Percentiles rank a stretch among this genome's conserved stretches.
phyloP scores from a whole-genome alignment of 495 filamentous ascomycete genomes.

The Daldinia vernicosa region DNA sequence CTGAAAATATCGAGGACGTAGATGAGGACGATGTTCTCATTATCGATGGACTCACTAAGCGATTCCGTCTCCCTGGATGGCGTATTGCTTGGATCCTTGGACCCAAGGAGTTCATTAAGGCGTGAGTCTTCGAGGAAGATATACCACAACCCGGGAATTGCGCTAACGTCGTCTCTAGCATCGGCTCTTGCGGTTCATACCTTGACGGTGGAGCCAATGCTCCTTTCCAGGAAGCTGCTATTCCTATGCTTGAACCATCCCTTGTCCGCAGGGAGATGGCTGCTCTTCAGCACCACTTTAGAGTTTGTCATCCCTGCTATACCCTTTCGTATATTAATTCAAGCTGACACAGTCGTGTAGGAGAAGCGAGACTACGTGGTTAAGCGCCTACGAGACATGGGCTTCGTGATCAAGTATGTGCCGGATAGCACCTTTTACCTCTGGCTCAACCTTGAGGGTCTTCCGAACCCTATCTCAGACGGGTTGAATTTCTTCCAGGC shows the following conservation, averaged over 20 bases:
- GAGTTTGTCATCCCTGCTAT: conserved; percentile 38
- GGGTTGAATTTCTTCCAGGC: conserved; percentile 97
- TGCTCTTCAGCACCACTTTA: conserved; percentile 87
- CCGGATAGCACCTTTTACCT: conserved; percentile 96
- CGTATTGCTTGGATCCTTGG: conserved; percentile 96
- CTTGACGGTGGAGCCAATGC: conserved; percentile 96
- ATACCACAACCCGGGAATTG: not conserved
- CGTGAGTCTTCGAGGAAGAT: conserved; percentile 50
- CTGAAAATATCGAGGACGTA: conserved; percentile 81
- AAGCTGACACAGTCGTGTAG: conserved; percentile 26
- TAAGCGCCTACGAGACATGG: conserved; percentile 77
- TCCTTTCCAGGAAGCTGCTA: conserved; percentile 93
- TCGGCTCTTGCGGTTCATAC: conserved; percentile 91
- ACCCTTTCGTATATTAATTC: not conserved
- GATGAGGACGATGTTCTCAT: conserved; percentile 80
- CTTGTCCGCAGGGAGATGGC: conserved; percentile 88
- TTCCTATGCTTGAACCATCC: conserved; percentile 87
- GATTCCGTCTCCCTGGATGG: conserved; percentile 96
- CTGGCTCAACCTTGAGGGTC: conserved; percentile 62
- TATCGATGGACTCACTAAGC: conserved; percentile 95
- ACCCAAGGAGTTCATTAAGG: conserved; percentile 95
- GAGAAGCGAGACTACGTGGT: conserved; percentile 92
- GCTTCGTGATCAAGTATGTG: conserved; percentile 79
- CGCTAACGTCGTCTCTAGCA: conserved; percentile 49
- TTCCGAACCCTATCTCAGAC: conserved; percentile 83